Base-by-base conservation (phyloP, 108 stramenopile genomes). In the Cyclotella atomus region DNA sequence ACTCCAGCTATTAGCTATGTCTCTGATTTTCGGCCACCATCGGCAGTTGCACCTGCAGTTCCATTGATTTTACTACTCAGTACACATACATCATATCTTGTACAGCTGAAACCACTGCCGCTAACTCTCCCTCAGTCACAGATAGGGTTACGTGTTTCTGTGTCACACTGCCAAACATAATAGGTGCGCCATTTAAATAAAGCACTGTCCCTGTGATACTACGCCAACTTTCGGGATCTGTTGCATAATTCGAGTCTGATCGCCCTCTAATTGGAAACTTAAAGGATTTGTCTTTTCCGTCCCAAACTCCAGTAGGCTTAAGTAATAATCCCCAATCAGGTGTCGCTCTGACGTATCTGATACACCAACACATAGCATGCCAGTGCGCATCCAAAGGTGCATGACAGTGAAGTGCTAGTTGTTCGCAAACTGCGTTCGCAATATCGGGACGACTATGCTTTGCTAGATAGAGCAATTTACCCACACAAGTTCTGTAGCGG, bases 1-100 rank as follows among this genome's bases (percentile, higher is more conserved):
- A 41, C 60, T 70, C 77, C 83, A 84, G 45, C 65, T 76, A 43
- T 84, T 78, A 1, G 59, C 65, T 34, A 85, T 34, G 57, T 82
- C 76, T 17, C 55, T 85, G 76, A 28, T 78, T 44, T 43, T 85
- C 49, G 20, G 79, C 46, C 19, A 66, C 34, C 81, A 85, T 85
- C 8, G 85, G 81, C 17, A 75, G 28, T 52, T 82, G 23, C 0
- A 85, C 85, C 41, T 69, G 53, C 62, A 85, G 49, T 3, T 54
- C 76, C 15, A 81, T 50, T 34, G 63, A 71, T 15, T 53, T 49
- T 0, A 73, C 6, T 2, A 77, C 28, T 21, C 61, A 23, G 24
- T 76, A 45, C 44, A 52, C 67, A 43, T 62, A 69, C 53, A 68
- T 34, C 75, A 81, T 85, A 16, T 84, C 83, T 52, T 83, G 78